Base-by-base conservation (phyloP, 1,284 basidiomycete species). In the Schizophyllum commune region DNA sequence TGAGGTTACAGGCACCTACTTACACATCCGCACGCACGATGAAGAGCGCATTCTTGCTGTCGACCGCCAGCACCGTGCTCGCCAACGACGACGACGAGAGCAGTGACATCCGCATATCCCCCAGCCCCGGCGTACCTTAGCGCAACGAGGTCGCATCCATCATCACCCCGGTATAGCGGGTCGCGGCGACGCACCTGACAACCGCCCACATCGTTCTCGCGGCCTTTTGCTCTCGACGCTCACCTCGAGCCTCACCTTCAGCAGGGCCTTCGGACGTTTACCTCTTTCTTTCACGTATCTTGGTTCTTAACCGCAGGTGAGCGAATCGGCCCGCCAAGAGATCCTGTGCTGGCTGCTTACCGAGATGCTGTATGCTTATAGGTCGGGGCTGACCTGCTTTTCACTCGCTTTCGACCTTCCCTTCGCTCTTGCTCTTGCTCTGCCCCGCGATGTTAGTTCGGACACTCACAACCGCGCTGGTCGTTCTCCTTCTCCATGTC, bases 401-500 rank as follows among this genome's bases (percentile, higher is more conserved):
- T 47, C 39, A 47, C 39, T 47, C 39, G 9, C 39, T 47, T 47
- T 47, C 9, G 13, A 47, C 39, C 39, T 47, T 47, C 39, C 39
- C 39, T 47, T 47, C 39, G 39, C 39, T 47, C 39, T 47, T 47
- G 13, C 9, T 17, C 39, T 47, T 17, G 13, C 9, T 17, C 39
- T 8, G 13, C 9, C 39, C 8, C 39, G 39, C 17, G 17, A 47
- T 47, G 39, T 47, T 47, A 17, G 17, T 17, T 13, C 39, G 39
- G 39, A 47, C 8, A 17, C 17, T 47, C 39, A 17, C 39, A 11
- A 13, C 39, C 39, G 63, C 66, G 66, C 66, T 67, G 63, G 63
- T 64, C 64, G 63, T 67, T 61, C 58, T 64, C 20, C 58, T 65
- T 63, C 61, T 63, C 34, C 58, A 55, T 52, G 13, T 27, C 34